Evolutionary conservation across 2,329 filamentous ascomycete genomes (phyloP), one percentile per base, ranked within the genome.

Genomic region (Neonectria magnoliae): DNA sequence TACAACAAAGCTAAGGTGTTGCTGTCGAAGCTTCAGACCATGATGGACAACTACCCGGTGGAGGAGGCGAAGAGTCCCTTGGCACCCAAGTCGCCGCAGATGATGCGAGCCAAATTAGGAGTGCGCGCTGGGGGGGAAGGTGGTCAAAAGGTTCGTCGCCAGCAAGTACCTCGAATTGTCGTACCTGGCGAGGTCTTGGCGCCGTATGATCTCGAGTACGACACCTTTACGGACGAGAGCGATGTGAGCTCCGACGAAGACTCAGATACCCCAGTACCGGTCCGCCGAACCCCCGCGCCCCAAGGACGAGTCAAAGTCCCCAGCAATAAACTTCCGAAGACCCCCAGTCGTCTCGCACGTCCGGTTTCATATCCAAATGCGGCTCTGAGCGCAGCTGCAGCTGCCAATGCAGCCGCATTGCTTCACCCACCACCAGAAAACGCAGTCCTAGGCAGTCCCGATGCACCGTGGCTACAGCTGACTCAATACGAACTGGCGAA

Each of bases 121-220:
- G 71, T 83, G 53, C 82, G 83, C 33, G 62, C 80, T 33, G 79
- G 80, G 29, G 81, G 81, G 29, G 80, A 79, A 54, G 81, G 81
- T 38, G 83, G 80, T 5, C 81, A 84, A 57, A 85, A 80, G 71
- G 77, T 81, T 33, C 82, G 80, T 33, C 80, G 82, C 18, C 84
- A 79, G 14, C 78, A 77, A 36, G 82, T 85, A 5, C 87, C 88
- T 6, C 82, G 86, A 45, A 90, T 91, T 50, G 90, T 88, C 2
- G 87, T 91, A 11, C 88, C 88, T 1, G 88, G 88, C 48, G 88
- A 91, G 74, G 88, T 91, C 9, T 80, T 90, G 51, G 88, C 88
- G 1, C 88, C 88, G 0, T 90, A 90, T 71, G 88, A 91, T 60
- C 77, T 90, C 25, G 87, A 89, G 63, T 89, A 88, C 74, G 87